These are phyloP conservation scores for Barbarea vulgaris DNA, from an alignment of 345 rosid species.

Conservation along the genomic window DNA sequence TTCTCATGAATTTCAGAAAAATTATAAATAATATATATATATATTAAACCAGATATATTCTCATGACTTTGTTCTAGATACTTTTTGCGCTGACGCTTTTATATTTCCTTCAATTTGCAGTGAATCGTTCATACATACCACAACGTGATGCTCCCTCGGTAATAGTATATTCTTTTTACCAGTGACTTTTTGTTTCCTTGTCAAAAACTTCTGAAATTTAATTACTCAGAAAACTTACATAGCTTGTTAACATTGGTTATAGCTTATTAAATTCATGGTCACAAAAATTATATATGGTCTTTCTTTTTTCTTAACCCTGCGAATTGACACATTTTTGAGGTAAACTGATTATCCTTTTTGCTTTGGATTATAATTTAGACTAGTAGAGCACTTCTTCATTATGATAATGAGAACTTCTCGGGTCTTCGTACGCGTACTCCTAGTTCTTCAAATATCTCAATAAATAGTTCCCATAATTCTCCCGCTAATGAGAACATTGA, in stretches of 20 bases:
- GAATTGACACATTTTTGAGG: neutral
- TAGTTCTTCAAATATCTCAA: neutral
- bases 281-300: neutral
- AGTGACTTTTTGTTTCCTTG: neutral
- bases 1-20: neutral
- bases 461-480: neutral
- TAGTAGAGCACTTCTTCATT: neutral
- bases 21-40: too few relatives aligned
- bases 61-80: neutral
- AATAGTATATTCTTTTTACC: neutral
- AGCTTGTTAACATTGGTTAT: neutral
- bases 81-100: neutral
- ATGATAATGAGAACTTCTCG: constrained; percentile 9
- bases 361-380: constrained; percentile 8
- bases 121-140: constrained; percentile 30
- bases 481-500: neutral
- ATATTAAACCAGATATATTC: neutral
- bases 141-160: constrained; percentile 31
- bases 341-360: neutral
- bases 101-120: constrained; percentile 14
- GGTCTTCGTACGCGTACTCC: neutral
- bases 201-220: neutral
- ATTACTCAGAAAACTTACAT: neutral
- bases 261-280: neutral
- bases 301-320: neutral